phyloP scores from a whole-genome alignment of 2,329 filamentous ascomycete genomes.

The Scedosporium minutisporum region DNA sequence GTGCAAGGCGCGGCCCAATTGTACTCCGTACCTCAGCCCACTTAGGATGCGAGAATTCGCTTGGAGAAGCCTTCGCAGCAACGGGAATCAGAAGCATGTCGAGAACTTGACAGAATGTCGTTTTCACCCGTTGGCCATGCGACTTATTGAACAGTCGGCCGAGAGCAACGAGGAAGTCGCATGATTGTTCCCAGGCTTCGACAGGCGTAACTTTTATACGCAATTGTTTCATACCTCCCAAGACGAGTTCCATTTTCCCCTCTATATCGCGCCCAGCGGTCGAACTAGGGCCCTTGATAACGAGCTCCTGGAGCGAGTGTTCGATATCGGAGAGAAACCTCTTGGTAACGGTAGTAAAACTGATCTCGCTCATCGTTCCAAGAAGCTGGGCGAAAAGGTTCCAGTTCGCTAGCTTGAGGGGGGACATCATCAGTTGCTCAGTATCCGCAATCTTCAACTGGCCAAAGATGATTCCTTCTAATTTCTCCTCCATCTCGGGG shows the following conservation, averaged over 20 bases:
- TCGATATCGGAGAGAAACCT: constrained; percentile 78
- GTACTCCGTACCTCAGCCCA: constrained; percentile 80
- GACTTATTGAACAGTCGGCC: constrained; percentile 75
- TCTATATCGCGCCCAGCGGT: constrained; percentile 57
- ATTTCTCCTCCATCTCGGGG: constrained; percentile 82
- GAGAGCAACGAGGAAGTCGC: constrained; percentile 75
- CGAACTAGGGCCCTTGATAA: constrained; percentile 54
- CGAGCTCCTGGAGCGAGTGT: constrained; percentile 64
- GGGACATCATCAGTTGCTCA: constrained; percentile 67
- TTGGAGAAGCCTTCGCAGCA: constrained; percentile 66
- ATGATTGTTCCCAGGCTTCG: constrained; percentile 74
- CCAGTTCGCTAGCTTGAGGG: constrained; percentile 89
- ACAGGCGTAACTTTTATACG: constrained; percentile 65
- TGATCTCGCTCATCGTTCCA: constrained; percentile 91
- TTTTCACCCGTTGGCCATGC: constrained; percentile 83
- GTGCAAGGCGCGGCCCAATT: constrained; percentile 66
- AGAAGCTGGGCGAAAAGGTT: constrained; percentile 85
- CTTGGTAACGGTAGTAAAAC: constrained; percentile 74
- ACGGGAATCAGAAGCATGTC: constrained; percentile 80
- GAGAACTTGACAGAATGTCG: constrained; percentile 87
- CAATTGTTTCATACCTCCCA: constrained; percentile 86
- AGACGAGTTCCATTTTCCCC: constrained; percentile 73
- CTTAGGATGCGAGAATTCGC: constrained; percentile 68
- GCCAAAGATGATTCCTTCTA: constrained; percentile 94
- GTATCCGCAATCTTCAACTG: constrained; percentile 84